A percentile compares a stretch with the other conserved stretches of the same genome.
Conservation (phyloP, 148 eudicot genomes). For the Polygonum maritimum region DNA sequence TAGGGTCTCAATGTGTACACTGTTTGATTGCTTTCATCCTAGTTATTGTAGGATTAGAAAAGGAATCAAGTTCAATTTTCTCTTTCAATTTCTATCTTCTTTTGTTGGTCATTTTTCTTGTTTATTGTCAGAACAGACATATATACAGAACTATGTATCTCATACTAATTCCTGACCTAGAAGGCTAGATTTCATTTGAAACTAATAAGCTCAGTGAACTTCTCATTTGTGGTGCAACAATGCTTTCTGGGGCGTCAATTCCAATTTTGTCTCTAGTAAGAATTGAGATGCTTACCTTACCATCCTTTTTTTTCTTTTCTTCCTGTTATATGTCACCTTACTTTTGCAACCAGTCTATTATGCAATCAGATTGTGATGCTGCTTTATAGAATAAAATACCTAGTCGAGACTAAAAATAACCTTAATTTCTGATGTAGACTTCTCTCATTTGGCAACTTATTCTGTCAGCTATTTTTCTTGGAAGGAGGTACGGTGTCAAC, state of each 20-base stretch:
- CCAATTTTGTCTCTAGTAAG: slow-evolving; percentile 91
- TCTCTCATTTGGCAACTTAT: slow-evolving; percentile 96
- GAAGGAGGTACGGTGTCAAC: slow-evolving; percentile 74
- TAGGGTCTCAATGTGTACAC: not conserved
- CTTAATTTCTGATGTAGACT: slow-evolving; percentile 53
- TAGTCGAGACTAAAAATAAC: slow-evolving; percentile 8
- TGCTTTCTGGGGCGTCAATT: slow-evolving; percentile 94
- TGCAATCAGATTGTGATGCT: not conserved
- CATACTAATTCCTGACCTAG: not conserved
- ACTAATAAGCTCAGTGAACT: not conserved
- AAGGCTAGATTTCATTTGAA: not conserved
- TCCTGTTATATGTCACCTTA: not conserved
- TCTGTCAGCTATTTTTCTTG: slow-evolving; percentile 78
- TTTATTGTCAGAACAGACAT: not conserved
- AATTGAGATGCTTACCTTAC: not conserved
- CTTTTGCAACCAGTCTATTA: not conserved
- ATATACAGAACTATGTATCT: not conserved
- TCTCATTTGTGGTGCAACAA: slow-evolving; percentile 42
- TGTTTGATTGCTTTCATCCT: not conserved
- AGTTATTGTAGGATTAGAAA: not conserved
- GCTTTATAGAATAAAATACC: not conserved
- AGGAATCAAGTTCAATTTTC: not conserved
- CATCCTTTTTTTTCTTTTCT: not conserved
- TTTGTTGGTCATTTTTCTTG: not conserved
- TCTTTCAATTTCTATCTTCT: not conserved